phyloP scores from a whole-genome alignment of 192 early-diverging fungal genomes.

The Podila clonocystis region DNA sequence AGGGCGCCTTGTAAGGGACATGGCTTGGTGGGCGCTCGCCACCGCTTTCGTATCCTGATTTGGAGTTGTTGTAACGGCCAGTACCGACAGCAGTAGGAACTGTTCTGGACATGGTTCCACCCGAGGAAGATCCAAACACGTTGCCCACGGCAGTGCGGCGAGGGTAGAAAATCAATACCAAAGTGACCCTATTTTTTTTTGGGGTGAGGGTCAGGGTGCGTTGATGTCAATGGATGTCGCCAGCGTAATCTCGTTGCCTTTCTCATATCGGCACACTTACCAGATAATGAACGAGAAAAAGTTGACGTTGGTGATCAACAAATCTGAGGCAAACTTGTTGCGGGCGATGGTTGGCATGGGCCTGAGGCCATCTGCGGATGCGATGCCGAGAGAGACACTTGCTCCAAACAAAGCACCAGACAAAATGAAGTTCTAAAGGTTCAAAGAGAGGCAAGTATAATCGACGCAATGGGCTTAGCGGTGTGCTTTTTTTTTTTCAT shows the following conservation, averaged over 20 bases:
- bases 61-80: not conserved
- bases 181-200: not conserved
- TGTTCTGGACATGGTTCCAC: conserved; percentile 11
- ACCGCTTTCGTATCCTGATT: not conserved
- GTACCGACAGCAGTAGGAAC: not conserved
- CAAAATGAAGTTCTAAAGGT: not conserved
- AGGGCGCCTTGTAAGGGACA: conserved; percentile 25
- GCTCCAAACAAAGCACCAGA: not conserved
- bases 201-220: too few relatives aligned
- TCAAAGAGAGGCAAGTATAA: not conserved
- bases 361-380: not conserved
- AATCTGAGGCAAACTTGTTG: conserved; percentile 6
- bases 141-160: not conserved
- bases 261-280: not conserved
- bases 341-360: not conserved
- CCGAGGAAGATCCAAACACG: conserved; percentile 14
- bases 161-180: conserved; percentile 7
- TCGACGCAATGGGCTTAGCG: not conserved
- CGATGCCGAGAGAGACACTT: not conserved
- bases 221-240: not conserved
- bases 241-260: too few relatives aligned
- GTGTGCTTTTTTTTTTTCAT: not conserved
- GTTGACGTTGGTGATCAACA: not conserved
- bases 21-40: conserved; percentile 13
- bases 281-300: conserved; percentile 5